Conservation (phyloP, 2,329 filamentous ascomycete species). For the Gliomastix tumulicola region DNA sequence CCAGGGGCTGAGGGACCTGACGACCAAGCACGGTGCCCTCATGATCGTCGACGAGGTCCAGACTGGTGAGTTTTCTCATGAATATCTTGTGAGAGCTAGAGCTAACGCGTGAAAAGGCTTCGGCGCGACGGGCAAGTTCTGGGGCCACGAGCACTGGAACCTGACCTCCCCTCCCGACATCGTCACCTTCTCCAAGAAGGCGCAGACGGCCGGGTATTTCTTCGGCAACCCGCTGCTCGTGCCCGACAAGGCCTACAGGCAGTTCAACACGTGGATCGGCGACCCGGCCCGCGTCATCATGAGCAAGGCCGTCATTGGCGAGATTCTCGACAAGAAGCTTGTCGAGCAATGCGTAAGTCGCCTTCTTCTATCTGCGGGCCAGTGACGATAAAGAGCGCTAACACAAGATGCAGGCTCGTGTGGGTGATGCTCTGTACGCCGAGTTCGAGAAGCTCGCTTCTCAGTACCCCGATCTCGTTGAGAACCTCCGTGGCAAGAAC, state of each 20-base stretch:
- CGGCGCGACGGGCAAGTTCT: conserved; percentile 81
- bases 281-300: conserved; percentile 72
- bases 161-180: conserved; percentile 68
- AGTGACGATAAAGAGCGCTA: neutral
- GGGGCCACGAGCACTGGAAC: conserved; percentile 82
- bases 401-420: conserved; percentile 41
- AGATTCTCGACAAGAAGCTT: conserved; percentile 62
- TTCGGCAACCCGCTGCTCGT: conserved; percentile 67
- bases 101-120: no score
- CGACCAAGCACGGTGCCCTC: conserved; percentile 60
- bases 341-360: conserved; percentile 60
- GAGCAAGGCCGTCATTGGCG: conserved; percentile 70
- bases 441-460: conserved; percentile 56
- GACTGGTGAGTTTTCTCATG: no score
- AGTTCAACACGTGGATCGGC: conserved; percentile 87
- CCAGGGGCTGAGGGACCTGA: conserved; percentile 65
- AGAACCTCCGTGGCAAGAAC: conserved; percentile 70
- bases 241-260: conserved; percentile 76
- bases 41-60: conserved; percentile 83
- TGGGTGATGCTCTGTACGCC: conserved; percentile 61
- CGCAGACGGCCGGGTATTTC: conserved; percentile 79
- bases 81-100: no score
- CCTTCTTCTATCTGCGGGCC: conserved; percentile 7
- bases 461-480: conserved; percentile 61
- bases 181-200: conserved; percentile 86